Evolutionary conservation across 1,284 basidiomycete species (phyloP), one percentile per base, ranked within the genome.

Genomic region (Fomes fomentarius): DNA sequence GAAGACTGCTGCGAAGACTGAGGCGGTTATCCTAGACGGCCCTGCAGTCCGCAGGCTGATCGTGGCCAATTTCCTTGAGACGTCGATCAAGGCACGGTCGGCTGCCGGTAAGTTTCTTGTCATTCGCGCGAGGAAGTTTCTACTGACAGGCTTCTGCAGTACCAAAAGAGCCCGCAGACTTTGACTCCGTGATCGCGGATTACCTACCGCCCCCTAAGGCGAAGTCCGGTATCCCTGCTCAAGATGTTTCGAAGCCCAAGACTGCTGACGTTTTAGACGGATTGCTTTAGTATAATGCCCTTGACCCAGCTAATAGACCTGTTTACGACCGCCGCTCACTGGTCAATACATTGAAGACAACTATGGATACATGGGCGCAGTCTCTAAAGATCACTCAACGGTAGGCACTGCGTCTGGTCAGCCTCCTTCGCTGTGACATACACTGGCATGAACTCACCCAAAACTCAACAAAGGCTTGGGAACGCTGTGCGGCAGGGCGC

Each of bases 381-480:
- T 52, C 47, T 43, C 28, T n/a, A 28, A 2, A 42, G 28, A 24
- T 82, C 81, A 34, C 83, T 81, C 5, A 84, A 65, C 2, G 82
- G 74, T 42, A 83, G 67, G 67, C 81, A 84, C 82, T 84, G 41
- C 48, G 15, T 38, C 10, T 8, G 35, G 21, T 62, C 30, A 58
- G 54, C 9, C 7, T 8, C 26, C 19, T n/a, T 24, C 11, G 26
- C 11, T 19, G 28, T 28, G 28, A 33, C 24, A 31, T 35, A 38
- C n/a, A 41, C 24, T 44, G 4, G 21, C 19, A 37, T n/a, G 44
- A n/a, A 77, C 87, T 66, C 66, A 94, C 93, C 71, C 87, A 82
- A 69, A 93, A 94, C 62, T 94, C 93, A 39, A 94, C 84, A 62
- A 94, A 93, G 0, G 85, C 89, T 55, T 84, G 77, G 8, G 77